phyloP scores from a whole-genome alignment of 306 rosid species.

The Styphnolobium japonicum region DNA sequence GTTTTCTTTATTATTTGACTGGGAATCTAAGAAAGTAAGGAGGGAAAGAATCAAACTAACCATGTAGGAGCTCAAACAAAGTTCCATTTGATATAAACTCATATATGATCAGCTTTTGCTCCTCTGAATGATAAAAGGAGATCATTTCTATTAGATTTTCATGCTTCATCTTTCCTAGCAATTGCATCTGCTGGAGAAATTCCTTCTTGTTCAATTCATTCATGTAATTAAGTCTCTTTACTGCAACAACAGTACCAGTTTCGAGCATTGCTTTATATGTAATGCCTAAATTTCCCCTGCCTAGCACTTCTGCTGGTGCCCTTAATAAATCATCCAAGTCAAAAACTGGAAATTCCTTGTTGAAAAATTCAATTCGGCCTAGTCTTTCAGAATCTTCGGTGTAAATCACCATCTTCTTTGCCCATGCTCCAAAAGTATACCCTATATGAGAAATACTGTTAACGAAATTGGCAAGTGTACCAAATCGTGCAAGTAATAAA shows the following conservation, averaged over 20 bases:
- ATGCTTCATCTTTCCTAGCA: constrained; percentile 60
- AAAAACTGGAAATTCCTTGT: constrained; percentile 52
- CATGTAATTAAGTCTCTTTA: constrained; percentile 62
- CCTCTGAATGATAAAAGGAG: constrained; percentile 58
- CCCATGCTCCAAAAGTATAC: constrained; percentile 39
- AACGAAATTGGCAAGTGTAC: too few species aligned
- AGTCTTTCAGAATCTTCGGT: constrained; percentile 38
- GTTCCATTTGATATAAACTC: constrained; percentile 42
- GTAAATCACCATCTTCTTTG: constrained; percentile 39
- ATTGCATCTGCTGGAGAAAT: constrained; percentile 65
- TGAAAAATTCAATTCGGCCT: constrained; percentile 48
- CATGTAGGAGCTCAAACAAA: constrained; percentile 68
- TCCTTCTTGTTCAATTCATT: constrained; percentile 58
- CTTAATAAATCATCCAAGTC: constrained; percentile 83
- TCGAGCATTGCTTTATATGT: constrained; percentile 73
- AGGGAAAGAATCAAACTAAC: constrained; percentile 43
- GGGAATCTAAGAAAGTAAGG: too few species aligned
- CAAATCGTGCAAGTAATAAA: too few species aligned
- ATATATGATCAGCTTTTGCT: constrained; percentile 57
- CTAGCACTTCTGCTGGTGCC: constrained; percentile 69
- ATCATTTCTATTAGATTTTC: constrained; percentile 54
- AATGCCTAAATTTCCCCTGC: constrained; percentile 59
- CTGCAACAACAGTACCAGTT: constrained; percentile 50
- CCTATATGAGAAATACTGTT: constrained; percentile 19
- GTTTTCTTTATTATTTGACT: not conserved